These are phyloP conservation scores for Rosa persica DNA, from an alignment of 306 rosid genomes.

Conservation along the genomic window DNA sequence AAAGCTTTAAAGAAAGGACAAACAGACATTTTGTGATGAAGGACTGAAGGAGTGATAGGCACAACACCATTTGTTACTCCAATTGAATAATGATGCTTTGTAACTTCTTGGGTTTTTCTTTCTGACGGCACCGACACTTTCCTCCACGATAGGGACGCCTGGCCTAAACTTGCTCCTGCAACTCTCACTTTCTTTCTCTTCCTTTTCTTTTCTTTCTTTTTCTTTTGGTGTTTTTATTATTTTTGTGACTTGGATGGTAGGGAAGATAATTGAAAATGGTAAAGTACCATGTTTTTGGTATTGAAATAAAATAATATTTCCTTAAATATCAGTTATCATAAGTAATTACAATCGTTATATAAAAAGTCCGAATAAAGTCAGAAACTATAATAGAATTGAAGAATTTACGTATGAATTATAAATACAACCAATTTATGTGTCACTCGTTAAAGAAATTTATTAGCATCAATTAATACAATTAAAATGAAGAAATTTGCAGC, in stretches of 20 bases:
- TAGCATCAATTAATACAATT: neutral
- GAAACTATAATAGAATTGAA: too few relatives aligned
- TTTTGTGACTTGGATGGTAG: neutral
- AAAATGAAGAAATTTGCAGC: neutral
- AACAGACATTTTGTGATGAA: neutral
- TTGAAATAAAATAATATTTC: neutral
- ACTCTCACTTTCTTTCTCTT: neutral
- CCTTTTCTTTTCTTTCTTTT: neutral
- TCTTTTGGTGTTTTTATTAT: neutral
- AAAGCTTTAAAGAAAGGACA: neutral
- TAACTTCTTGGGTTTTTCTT: neutral
- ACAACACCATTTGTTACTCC: neutral
- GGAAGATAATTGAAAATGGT: neutral
- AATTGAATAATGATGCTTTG: neutral
- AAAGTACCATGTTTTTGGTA: neutral
- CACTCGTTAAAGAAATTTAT: too few relatives aligned
- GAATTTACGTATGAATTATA: too few relatives aligned
- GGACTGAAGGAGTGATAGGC: neutral
- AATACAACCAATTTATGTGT: too few relatives aligned
- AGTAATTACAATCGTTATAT: neutral
- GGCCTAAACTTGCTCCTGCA: slow-evolving; percentile 29
- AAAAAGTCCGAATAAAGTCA: too few relatives aligned
- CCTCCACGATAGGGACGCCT: slow-evolving; percentile 38
- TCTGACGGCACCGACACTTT: slow-evolving; percentile 55
- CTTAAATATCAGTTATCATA: too few relatives aligned